Evolutionary conservation across 225 moss, liverwort and hornwort species (phyloP), one percentile per base, ranked within the genome.

Genomic region (Climacium dendroides): DNA sequence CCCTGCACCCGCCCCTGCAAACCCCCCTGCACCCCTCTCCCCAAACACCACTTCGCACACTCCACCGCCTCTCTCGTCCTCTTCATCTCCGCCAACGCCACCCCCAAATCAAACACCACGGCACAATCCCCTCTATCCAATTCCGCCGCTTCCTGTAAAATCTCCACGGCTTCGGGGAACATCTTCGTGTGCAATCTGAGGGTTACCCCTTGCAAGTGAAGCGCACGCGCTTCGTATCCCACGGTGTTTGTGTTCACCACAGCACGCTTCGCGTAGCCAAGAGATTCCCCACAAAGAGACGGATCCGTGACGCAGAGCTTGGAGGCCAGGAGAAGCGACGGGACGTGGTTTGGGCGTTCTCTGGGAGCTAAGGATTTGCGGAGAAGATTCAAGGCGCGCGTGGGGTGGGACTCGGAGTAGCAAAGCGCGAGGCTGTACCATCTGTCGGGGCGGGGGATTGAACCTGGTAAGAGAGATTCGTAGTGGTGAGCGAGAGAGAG

Each of bases 341-440:
- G 67, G 12, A 97, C 92, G 89, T 98, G 91, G 80, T 94, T 85
- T 14, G 97, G 98, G 45, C 83, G 90, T 87, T 97, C 97, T 14
- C 91, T 93, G 25, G 70, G 90, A 60, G 93, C 93, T 8, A 98
- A 91, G 55, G 93, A 90, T 87, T 97, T 97, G 80, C 95, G 90
- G 37, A 98, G 88, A 17, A 98, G 96, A 35, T 92, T 91, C 43
- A 98, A 67, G 11, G 96, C 96, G 55, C 95, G 72, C 53, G 47
- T 28, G 65, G 90, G 72, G 75, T 91, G 87, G 43, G 91, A 71
- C 37, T 90, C 89, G 73, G 92, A 89, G 82, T 95, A 95, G 82
- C 98, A 97, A 43, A 98, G 93, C n/a, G 96, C 95, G 28, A 98
- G 87, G 70, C 94, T 97, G 71, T 95, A 94, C 98, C 98, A 98